phyloP scores from a whole-genome alignment of 1,284 basidiomycete species.

The Ustilago curta region DNA sequence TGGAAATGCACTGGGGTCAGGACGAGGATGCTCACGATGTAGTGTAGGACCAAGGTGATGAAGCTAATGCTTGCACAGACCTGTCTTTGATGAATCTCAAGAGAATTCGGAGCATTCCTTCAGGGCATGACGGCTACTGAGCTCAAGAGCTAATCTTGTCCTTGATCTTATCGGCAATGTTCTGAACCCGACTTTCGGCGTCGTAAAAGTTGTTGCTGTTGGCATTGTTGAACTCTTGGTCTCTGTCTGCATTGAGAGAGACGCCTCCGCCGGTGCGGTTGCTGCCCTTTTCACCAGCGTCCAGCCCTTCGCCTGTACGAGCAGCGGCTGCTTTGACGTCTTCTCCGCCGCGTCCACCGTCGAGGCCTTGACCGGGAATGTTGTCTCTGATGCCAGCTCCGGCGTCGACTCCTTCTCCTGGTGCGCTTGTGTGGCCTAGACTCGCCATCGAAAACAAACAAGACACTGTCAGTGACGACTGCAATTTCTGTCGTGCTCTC shows the following conservation, averaged over 20 bases:
- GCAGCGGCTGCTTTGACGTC: constrained; percentile 14
- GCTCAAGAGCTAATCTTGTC: constrained; percentile 10
- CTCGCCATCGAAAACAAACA: background rate
- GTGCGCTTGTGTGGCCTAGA: constrained; percentile 12
- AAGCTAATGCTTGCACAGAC: no score
- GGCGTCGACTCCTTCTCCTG: constrained; percentile 21
- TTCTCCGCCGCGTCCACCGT: constrained; percentile 17
- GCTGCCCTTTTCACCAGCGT: constrained; percentile 19
- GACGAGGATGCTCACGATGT: no score
- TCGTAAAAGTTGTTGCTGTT: constrained; percentile 21
- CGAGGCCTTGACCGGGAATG: constrained; percentile 16
- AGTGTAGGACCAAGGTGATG: no score
- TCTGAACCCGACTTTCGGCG: constrained; percentile 14
- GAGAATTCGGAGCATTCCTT: no score
- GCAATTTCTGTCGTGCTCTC: background rate
- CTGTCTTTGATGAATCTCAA: no score
- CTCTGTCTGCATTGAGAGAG: constrained; percentile 18
- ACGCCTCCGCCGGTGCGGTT: constrained; percentile 21
- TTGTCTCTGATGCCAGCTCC: constrained; percentile 16
- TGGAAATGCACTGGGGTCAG: no score
- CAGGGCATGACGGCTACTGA: background rate
- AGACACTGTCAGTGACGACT: background rate
- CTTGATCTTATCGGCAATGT: constrained; percentile 4
- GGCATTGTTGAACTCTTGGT: constrained; percentile 20
- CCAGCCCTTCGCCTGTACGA: constrained; percentile 20